phyloP scores from a whole-genome alignment of 805 yeast genomes.

The Vanderwaltozyma verrucispora region DNA sequence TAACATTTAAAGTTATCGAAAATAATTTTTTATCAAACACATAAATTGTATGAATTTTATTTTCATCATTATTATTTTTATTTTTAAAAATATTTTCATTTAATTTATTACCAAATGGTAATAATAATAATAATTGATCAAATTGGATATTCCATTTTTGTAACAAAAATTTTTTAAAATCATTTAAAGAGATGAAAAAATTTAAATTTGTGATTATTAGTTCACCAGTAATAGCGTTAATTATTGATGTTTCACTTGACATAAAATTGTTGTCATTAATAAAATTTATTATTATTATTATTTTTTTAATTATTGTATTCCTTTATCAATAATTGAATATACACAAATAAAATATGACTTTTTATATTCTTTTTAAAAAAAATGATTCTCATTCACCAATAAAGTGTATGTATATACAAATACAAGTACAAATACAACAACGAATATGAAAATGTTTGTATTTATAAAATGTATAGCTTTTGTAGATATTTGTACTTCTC shows the following conservation, averaged over 20 bases:
- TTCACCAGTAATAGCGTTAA: constrained; percentile 38
- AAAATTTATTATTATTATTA: no score
- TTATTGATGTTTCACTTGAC: constrained; percentile 3
- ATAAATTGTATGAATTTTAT: constrained; percentile 35
- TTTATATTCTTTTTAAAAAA: no score
- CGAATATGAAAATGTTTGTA: no score
- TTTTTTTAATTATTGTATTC: no score
- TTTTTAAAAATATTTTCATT: constrained; percentile 21
- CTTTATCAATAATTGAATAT: no score
- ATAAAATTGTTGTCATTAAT: no score
- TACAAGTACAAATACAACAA: no score
- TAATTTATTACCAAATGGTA: constrained; percentile 57
- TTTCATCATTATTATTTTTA: not conserved
- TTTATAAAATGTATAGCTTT: no score
- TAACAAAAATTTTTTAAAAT: constrained; percentile 33
- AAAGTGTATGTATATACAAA: no score
- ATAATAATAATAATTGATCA: constrained; percentile 39
- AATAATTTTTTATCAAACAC: constrained; percentile 56
- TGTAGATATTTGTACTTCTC: no score
- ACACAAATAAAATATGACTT: no score
- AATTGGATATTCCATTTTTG: constrained; percentile 33
- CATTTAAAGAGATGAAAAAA: constrained; percentile 33
- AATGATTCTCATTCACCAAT: no score
- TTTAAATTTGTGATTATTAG: constrained; percentile 28
- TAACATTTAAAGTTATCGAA: constrained; percentile 18